Conservation (phyloP, 352 stramenopile species). For the Peronospora destructor region DNA sequence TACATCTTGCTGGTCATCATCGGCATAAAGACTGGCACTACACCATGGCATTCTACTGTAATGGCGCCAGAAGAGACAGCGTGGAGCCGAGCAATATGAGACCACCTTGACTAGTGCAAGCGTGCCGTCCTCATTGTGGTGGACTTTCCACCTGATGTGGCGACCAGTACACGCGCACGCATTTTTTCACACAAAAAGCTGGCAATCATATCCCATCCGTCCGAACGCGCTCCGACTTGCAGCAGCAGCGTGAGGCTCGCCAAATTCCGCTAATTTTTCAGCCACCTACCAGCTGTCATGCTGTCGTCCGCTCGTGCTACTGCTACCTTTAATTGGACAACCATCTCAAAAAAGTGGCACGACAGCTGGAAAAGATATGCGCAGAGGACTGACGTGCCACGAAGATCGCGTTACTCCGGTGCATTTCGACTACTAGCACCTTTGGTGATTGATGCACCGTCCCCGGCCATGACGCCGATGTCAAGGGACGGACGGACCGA, state of each 20-base stretch:
- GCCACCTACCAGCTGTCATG: slow-evolving; percentile 13
- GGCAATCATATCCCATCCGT: background rate
- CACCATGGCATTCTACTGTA: background rate
- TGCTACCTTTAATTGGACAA: background rate
- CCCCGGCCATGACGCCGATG: background rate
- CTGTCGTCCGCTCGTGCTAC: background rate
- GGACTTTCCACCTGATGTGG: background rate
- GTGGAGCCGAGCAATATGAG: background rate
- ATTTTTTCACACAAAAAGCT: background rate
- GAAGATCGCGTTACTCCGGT: background rate
- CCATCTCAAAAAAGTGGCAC: slow-evolving; percentile 5
- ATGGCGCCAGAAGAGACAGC: background rate
- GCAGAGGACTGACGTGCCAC: slow-evolving; percentile 12
- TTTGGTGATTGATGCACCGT: background rate
- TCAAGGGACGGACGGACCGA: background rate
- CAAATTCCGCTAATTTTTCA: slow-evolving; percentile 20
- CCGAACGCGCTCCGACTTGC: slow-evolving; percentile 2
- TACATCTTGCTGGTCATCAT: background rate
- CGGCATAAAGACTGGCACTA: background rate
- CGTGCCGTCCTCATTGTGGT: background rate
- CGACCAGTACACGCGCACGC: no score
- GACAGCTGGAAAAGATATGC: slow-evolving; percentile 15
- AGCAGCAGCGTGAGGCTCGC: slow-evolving; percentile 4
- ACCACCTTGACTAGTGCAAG: background rate
- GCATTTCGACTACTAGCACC: background rate